A percentile compares a stretch with the other conserved stretches of the same genome.
phyloP scores from a whole-genome alignment of 2,329 filamentous ascomycete genomes.

The Exophiala oligosperma region DNA sequence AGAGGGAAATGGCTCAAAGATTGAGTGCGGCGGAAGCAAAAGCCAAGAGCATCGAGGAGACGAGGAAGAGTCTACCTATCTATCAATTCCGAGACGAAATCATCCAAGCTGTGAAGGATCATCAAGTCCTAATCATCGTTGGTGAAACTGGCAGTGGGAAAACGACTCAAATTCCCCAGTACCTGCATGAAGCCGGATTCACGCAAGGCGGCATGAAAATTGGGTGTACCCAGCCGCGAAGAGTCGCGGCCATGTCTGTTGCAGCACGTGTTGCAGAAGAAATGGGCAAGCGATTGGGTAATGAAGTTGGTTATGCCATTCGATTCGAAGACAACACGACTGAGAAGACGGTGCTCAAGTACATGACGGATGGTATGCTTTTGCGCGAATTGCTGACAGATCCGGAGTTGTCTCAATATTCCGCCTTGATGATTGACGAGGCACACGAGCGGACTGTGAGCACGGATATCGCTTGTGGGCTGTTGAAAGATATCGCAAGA shows the following conservation, averaged over 20 bases:
- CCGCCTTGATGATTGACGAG: slow-evolving; percentile 93
- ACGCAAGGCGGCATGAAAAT: slow-evolving; percentile 82
- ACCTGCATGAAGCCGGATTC: slow-evolving; percentile 86
- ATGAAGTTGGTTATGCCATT: slow-evolving; percentile 91
- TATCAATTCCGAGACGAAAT: slow-evolving; percentile 85
- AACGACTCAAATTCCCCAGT: slow-evolving; percentile 92
- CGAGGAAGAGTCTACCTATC: slow-evolving; percentile 84
- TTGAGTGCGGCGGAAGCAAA: slow-evolving; percentile 87
- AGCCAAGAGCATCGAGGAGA: slow-evolving; percentile 85
- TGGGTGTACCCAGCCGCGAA: slow-evolving; percentile 88
- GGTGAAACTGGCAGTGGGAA: slow-evolving; percentile 95
- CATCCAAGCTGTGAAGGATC: slow-evolving; percentile 78
- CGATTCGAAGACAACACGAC: slow-evolving; percentile 91
- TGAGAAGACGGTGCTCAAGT: slow-evolving; percentile 89
- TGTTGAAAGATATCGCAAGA: slow-evolving; percentile 84
- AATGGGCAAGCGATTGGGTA: slow-evolving; percentile 83
- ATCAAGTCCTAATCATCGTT: slow-evolving; percentile 87
- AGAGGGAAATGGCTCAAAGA: slow-evolving; percentile 74
- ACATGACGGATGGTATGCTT: slow-evolving; percentile 97
- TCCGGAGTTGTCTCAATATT: slow-evolving; percentile 78
- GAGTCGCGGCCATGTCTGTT: slow-evolving; percentile 96
- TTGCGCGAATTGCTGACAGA: slow-evolving; percentile 87
- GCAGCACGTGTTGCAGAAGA: slow-evolving; percentile 95
- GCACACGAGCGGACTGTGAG: slow-evolving; percentile 91
- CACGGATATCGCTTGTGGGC: slow-evolving; percentile 83